Percentiles rank a stretch among this genome's conserved stretches.
Conservation (phyloP, 768 basidiomycete genomes). For the Collybiopsis luxurians region DNA sequence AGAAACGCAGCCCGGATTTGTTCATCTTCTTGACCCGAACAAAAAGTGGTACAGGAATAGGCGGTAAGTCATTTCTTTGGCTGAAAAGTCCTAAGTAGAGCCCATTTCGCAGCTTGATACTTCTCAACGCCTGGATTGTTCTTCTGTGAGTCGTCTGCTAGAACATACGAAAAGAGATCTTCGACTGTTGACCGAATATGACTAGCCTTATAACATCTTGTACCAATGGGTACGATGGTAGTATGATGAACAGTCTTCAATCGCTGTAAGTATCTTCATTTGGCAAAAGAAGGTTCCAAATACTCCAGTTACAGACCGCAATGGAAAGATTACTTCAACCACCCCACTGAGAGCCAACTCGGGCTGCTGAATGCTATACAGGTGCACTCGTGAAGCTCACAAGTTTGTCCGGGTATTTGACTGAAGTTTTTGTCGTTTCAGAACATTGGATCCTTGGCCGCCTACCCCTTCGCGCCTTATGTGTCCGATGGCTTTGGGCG, state of each 20-base stretch:
- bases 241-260: conserved; percentile 56
- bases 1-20: conserved; percentile 1
- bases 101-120: conserved; percentile 29
- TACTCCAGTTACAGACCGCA: conserved; percentile 30
- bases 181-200: neutral
- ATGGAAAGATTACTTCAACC: conserved; percentile 44
- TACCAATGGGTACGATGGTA: conserved; percentile 51
- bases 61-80: conserved; percentile 3
- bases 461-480: conserved; percentile 46
- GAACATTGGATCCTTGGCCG: conserved; percentile 49
- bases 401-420: neutral
- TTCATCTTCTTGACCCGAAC: conserved; percentile 11
- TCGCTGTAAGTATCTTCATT: conserved; percentile 25
- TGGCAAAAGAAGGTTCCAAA: conserved; percentile 40
- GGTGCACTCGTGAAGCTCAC: conserved; percentile 8
- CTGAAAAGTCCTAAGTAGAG: neutral
- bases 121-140: conserved; percentile 44
- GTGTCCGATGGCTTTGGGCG: conserved; percentile 45
- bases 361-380: conserved; percentile 52
- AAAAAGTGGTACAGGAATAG: conserved; percentile 14
- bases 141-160: conserved; percentile 26
- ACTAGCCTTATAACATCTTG: conserved; percentile 43
- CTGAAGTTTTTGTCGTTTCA: too few relatives aligned
- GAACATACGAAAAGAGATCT: neutral
- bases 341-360: conserved; percentile 39